These are phyloP conservation scores for Aspergillus sclerotioniger DNA, from an alignment of 495 filamentous ascomycete species.

Conservation along the genomic window DNA sequence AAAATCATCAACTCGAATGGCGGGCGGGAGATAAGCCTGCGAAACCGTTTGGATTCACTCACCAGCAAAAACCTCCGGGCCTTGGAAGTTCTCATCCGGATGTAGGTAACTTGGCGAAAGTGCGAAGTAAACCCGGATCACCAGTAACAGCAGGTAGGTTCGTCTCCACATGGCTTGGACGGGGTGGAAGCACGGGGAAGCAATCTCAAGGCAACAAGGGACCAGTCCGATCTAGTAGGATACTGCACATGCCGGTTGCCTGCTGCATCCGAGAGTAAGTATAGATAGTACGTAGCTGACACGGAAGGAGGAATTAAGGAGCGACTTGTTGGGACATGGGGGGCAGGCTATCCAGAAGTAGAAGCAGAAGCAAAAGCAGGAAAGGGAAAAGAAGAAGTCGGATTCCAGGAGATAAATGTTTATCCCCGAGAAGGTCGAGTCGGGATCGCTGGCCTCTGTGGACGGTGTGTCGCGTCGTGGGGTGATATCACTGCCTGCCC, in stretches of 20 bases:
- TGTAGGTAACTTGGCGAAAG: constrained; percentile 94
- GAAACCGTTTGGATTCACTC: constrained; percentile 34
- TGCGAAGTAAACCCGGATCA: constrained; percentile 91
- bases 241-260: constrained; percentile 19
- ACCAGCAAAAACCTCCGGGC: constrained; percentile 96
- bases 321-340: constrained; percentile 10
- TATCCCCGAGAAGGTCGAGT: neutral
- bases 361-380: constrained; percentile 10
- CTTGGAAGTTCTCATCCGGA: constrained; percentile 98
- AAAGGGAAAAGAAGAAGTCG: constrained; percentile 10
- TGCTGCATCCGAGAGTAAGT: constrained; percentile 4
- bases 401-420: constrained; percentile 8
- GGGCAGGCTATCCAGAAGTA: constrained; percentile 1
- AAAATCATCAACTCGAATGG: neutral
- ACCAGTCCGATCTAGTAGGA: neutral
- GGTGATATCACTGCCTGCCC: constrained; percentile 13
- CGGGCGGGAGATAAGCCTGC: neutral
- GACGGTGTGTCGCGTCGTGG: constrained; percentile 11
- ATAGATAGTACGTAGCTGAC: neutral
- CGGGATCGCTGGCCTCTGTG: neutral
- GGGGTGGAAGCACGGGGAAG: constrained; percentile 2
- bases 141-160: constrained; percentile 77
- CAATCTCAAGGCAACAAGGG: constrained; percentile 5
- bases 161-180: constrained; percentile 77
- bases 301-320: constrained; percentile 12